These are phyloP conservation scores for Candida labiduridarum DNA, from an alignment of 1,139 yeast genomes.

Conservation along the genomic window DNA sequence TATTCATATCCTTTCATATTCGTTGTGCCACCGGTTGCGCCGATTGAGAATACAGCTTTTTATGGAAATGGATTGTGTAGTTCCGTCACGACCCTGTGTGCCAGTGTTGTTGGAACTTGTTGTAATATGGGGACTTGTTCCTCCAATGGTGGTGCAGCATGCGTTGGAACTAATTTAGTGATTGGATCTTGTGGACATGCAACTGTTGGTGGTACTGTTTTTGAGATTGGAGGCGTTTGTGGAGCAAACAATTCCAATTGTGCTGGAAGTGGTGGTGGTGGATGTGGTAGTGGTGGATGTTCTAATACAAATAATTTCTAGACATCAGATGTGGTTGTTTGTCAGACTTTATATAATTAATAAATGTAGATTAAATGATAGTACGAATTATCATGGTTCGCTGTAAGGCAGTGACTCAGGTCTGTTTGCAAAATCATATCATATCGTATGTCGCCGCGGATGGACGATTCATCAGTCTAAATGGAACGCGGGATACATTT, in stretches of 20 bases:
- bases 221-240: slow-evolving; percentile 7
- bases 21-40: slow-evolving; percentile 9
- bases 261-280: slow-evolving; percentile 3
- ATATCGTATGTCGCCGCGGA: too few relatives aligned
- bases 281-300: slow-evolving; percentile 2
- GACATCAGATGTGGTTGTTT: neutral
- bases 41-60: slow-evolving; percentile 4
- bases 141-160: slow-evolving; percentile 4
- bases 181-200: slow-evolving; percentile 1
- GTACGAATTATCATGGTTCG: too few relatives aligned
- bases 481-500: too few relatives aligned
- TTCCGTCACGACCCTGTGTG: slow-evolving; percentile 3
- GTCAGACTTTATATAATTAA: neutral
- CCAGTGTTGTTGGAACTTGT: slow-evolving; percentile 6
- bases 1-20: slow-evolving; percentile 5
- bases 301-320: neutral
- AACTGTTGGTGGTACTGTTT: slow-evolving; percentile 4
- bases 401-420: too few relatives aligned
- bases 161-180: slow-evolving; percentile 2
- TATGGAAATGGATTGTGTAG: slow-evolving; percentile 5
- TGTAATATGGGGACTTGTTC: slow-evolving; percentile 6
- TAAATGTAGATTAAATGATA: too few relatives aligned
- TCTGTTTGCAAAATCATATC: too few relatives aligned
- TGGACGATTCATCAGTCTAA: too few relatives aligned
- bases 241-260: slow-evolving; percentile 3